These are phyloP conservation scores for Moesziomyces sp. DNA, from an alignment of 1,284 basidiomycete species.

Conservation along the genomic window DNA sequence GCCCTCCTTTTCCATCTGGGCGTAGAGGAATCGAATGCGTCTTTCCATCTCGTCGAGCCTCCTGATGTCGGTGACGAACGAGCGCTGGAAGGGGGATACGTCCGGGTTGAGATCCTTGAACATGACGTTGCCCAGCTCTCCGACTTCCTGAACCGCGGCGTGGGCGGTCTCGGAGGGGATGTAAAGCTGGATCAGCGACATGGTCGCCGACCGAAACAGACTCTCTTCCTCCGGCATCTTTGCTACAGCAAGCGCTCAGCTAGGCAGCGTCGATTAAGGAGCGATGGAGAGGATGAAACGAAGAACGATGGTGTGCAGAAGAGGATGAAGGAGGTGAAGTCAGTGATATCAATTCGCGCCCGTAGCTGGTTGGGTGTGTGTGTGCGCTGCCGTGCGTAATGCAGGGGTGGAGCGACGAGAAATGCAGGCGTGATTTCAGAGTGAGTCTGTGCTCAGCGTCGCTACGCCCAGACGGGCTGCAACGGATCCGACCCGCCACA, in stretches of 20 bases:
- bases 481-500: conserved; percentile 24
- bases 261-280: neutral
- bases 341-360: neutral
- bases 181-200: conserved; percentile 98
- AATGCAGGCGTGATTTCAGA: neutral
- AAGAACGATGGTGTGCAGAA: neutral
- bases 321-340: neutral
- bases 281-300: neutral
- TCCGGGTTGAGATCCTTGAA: conserved; percentile 97
- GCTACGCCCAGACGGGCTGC: neutral
- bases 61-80: conserved; percentile 94
- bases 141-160: conserved; percentile 92
- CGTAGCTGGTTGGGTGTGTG: conserved; percentile 9
- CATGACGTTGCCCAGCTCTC: conserved; percentile 93
- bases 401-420: conserved; percentile 11
- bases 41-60: conserved; percentile 95
- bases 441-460: neutral
- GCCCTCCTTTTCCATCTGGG: conserved; percentile 84
- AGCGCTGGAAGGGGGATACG: conserved; percentile 97
- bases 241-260: conserved; percentile 13
- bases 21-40: conserved; percentile 87
- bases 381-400: conserved; percentile 1
- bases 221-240: conserved; percentile 58
- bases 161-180: conserved; percentile 97
- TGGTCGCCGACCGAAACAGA: conserved; percentile 70